Evolutionary conservation across 805 yeast genomes (phyloP).

Genomic region (Yamadazyma akitaensis): DNA sequence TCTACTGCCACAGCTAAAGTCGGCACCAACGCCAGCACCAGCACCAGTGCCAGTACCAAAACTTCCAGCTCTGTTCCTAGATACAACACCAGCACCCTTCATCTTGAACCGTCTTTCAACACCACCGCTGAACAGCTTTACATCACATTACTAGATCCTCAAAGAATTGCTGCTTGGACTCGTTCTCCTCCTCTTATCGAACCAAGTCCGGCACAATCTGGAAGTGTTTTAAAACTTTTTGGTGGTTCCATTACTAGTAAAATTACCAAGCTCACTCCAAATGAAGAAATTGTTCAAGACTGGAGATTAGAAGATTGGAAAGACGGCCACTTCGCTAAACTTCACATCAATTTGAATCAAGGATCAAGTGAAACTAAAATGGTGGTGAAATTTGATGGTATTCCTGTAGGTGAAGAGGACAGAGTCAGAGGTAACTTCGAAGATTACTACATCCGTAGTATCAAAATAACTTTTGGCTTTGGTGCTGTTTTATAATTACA

Average conservation of each 20-base stretch:
- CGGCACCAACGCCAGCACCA: conserved; percentile 11
- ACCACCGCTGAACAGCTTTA: conserved; percentile 86
- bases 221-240: conserved; percentile 66
- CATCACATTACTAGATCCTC: conserved; percentile 70
- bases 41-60: conserved; percentile 4
- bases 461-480: conserved; percentile 89
- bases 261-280: conserved; percentile 55
- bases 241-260: conserved; percentile 85
- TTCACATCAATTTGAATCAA: conserved; percentile 65
- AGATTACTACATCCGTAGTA: conserved; percentile 83
- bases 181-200: conserved; percentile 64
- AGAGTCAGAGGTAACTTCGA: conserved; percentile 80
- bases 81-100: conserved; percentile 78
- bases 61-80: conserved; percentile 42
- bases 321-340: conserved; percentile 69
- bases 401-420: conserved; percentile 95
- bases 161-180: conserved; percentile 87
- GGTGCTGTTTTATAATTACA: conserved; percentile 74
- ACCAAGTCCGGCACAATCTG: conserved; percentile 47
- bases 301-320: conserved; percentile 95
- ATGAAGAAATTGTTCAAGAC: conserved; percentile 59
- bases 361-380: conserved; percentile 83
- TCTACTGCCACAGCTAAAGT: neutral
- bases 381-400: conserved; percentile 76
- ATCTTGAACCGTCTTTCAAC: conserved; percentile 75